Conservation (phyloP, 192 early-diverging fungal species). For the Gaertneriomyces sp. region DNA sequence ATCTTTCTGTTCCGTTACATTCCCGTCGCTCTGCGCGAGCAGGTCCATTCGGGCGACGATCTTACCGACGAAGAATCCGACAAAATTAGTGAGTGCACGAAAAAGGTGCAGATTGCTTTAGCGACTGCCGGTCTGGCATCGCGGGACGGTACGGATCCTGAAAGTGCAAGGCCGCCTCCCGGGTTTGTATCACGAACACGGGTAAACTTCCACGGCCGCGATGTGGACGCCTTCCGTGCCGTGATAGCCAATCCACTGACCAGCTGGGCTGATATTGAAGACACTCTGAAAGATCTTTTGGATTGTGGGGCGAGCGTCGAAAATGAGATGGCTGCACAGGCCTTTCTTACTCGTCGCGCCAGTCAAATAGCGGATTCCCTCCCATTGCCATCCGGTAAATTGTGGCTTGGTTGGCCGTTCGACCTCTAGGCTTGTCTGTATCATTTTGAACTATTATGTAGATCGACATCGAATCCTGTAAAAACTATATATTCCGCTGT, state of each 20-base stretch:
- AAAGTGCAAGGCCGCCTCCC: background rate
- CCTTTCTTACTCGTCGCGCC: background rate
- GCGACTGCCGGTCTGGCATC: constrained; percentile 5
- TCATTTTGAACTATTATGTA: no score
- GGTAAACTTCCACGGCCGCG: constrained; percentile 23
- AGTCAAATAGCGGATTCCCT: constrained; percentile 1
- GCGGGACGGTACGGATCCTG: constrained; percentile 11
- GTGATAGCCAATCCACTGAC: constrained; percentile 56
- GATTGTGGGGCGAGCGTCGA: constrained; percentile 38
- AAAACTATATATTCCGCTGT: no score
- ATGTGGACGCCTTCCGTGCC: constrained; percentile 49
- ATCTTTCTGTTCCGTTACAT: constrained; percentile 52
- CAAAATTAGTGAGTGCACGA: constrained; percentile 31
- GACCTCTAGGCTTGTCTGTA: constrained; percentile 31
- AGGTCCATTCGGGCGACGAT: constrained; percentile 25
- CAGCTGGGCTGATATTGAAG: constrained; percentile 51
- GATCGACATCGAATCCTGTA: no score
- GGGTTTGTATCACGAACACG: constrained; percentile 49
- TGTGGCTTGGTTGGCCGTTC: constrained; percentile 52
- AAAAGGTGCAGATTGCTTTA: constrained; percentile 29
- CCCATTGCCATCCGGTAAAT: constrained; percentile 15
- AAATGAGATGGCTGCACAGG: constrained; percentile 25
- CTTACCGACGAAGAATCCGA: constrained; percentile 32
- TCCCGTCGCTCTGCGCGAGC: constrained; percentile 37
- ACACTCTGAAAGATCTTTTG: constrained; percentile 38